Conservation (phyloP, 179 eudicot species). For the Vitellaria paradoxa region DNA sequence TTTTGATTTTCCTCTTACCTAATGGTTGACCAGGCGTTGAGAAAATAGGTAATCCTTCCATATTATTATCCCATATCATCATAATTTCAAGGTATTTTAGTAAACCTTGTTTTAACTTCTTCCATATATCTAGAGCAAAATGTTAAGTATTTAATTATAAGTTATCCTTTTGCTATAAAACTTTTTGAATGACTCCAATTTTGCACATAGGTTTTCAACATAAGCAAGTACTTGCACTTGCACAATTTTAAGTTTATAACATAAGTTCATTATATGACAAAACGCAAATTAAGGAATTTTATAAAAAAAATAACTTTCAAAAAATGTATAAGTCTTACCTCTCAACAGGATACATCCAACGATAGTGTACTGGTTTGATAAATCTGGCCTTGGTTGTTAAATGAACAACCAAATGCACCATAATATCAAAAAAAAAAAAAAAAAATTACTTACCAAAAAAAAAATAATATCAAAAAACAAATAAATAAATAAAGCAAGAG, state of each 20-base stretch:
- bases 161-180: not conserved
- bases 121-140: conserved; percentile 8
- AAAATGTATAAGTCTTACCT: not conserved
- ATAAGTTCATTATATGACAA: not conserved
- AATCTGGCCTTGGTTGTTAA: conserved; percentile 19
- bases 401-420: conserved; percentile 24
- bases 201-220: not conserved
- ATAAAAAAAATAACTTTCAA: too few relatives aligned
- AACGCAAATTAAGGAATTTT: not conserved
- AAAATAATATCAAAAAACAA: too few relatives aligned
- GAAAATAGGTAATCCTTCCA: not conserved
- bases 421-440: conserved; percentile 26
- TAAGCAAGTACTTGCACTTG: not conserved
- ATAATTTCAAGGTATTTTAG: not conserved
- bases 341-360: too few relatives aligned
- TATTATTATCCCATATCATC: not conserved
- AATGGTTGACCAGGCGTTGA: not conserved
- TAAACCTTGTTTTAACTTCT: not conserved
- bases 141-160: conserved; percentile 3
- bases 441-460: too few relatives aligned
- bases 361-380: conserved; percentile 18
- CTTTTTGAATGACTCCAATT: not conserved
- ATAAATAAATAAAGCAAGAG: too few relatives aligned
- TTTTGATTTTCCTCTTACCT: not conserved
- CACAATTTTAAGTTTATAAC: not conserved